These are phyloP conservation scores for Aspergillus baeticus DNA, from an alignment of 495 filamentous ascomycete species.

Conservation along the genomic window DNA sequence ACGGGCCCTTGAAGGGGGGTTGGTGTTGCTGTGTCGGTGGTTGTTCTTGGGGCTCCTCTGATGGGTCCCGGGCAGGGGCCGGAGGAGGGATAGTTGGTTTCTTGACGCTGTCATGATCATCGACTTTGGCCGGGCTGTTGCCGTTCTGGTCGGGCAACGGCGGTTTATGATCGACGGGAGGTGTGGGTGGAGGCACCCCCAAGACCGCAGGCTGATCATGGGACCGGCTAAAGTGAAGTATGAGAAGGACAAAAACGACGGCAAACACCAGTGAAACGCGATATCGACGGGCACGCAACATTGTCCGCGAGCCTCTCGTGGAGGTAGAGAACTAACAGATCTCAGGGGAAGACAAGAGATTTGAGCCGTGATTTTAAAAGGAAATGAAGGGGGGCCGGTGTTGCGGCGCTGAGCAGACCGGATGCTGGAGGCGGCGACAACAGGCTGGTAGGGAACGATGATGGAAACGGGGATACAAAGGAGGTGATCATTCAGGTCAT, in stretches of 20 bases:
- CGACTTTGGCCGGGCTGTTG: neutral
- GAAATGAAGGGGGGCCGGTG: neutral
- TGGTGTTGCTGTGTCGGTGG: constrained; percentile 1
- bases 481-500: neutral
- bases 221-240: constrained; percentile 60
- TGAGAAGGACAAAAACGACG: constrained; percentile 57
- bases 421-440: neutral
- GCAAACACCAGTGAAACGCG: constrained; percentile 72
- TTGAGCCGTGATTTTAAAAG: neutral
- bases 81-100: neutral
- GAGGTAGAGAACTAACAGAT: neutral
- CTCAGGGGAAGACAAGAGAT: neutral
- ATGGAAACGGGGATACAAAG: neutral
- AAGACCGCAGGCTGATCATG: constrained; percentile 25
- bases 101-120: neutral
- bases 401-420: neutral
- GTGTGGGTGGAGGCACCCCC: constrained; percentile 8
- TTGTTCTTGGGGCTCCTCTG: constrained; percentile 1
- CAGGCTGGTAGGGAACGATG: neutral
- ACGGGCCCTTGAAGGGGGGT: neutral
- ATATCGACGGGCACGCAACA: constrained; percentile 78
- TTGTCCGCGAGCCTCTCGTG: constrained; percentile 26
- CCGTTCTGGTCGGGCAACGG: constrained; percentile 1
- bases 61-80: neutral
- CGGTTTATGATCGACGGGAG: constrained; percentile 12